Evolutionary conservation across 179 eudicot species (phyloP).

Genomic region (Vitellaria paradoxa): DNA sequence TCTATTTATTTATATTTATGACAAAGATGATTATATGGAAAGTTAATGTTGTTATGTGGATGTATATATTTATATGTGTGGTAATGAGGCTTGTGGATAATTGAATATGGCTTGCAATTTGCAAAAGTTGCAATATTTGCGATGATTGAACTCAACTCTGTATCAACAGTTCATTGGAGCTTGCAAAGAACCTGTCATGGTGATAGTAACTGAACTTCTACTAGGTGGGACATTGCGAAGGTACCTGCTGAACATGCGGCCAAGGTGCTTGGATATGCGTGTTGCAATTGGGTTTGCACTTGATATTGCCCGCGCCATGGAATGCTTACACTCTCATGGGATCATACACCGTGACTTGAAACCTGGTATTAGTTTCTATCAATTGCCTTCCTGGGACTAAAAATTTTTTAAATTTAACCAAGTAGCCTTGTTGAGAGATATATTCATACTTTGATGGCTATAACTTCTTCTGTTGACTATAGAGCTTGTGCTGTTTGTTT

Average conservation of each 20-base stretch:
- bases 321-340: constrained; percentile 91
- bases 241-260: constrained; percentile 70
- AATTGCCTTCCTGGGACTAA: background rate
- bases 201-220: constrained; percentile 87
- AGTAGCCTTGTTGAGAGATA: background rate
- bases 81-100: background rate
- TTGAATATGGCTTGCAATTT: background rate
- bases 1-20: too few species aligned
- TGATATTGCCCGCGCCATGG: constrained; percentile 94
- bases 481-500: background rate
- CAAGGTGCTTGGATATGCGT: constrained; percentile 59
- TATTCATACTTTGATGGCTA: background rate
- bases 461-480: background rate
- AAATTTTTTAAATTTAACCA: background rate
- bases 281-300: constrained; percentile 84
- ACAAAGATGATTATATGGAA: background rate
- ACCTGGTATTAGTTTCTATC: constrained; percentile 53
- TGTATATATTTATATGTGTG: background rate
- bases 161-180: constrained; percentile 83
- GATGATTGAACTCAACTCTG: background rate
- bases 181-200: constrained; percentile 93
- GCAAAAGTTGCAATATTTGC: background rate
- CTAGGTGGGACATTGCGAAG: constrained; percentile 84
- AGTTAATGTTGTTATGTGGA: background rate
- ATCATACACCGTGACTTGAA: constrained; percentile 96